Conservation (phyloP, 106 monocot genomes). For the Agapanthus africanus region DNA sequence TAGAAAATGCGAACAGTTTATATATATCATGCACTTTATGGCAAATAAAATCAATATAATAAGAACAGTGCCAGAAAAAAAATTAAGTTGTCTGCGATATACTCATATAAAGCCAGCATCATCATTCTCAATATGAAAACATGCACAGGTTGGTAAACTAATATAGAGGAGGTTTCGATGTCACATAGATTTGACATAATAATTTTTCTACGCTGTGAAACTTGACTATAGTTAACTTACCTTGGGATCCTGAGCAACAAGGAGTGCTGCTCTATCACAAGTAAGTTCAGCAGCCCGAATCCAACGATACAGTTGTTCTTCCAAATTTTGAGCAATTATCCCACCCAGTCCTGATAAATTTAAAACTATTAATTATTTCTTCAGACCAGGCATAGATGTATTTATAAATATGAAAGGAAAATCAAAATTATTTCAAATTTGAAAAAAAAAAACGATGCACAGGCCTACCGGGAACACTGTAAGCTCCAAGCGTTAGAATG, state of each 20-base stretch:
- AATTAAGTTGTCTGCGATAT: too few relatives aligned
- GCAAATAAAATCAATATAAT: too few relatives aligned
- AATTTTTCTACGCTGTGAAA: background rate
- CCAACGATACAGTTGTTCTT: conserved; percentile 89
- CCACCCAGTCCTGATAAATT: conserved; percentile 62
- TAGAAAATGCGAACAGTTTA: too few relatives aligned
- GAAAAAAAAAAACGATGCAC: background rate
- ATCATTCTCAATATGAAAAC: too few relatives aligned
- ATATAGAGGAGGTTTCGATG: too few relatives aligned
- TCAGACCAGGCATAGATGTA: background rate
- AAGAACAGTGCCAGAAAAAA: too few relatives aligned
- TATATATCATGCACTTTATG: too few relatives aligned
- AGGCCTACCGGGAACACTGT: conserved; percentile 69
- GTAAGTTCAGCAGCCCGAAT: conserved; percentile 91
- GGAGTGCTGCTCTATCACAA: conserved; percentile 94
- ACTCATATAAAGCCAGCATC: too few relatives aligned
- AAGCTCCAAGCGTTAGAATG: conserved; percentile 80
- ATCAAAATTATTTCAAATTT: background rate
- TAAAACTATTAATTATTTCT: background rate
- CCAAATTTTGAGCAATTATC: conserved; percentile 66
- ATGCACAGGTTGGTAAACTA: too few relatives aligned
- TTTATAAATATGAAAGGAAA: background rate
- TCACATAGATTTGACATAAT: background rate
- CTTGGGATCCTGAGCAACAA: conserved; percentile 93
- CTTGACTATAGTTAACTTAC: conserved; percentile 25